phyloP scores from a whole-genome alignment of 2,329 filamentous ascomycete genomes.

The Aspergillus ochraceoroseus region DNA sequence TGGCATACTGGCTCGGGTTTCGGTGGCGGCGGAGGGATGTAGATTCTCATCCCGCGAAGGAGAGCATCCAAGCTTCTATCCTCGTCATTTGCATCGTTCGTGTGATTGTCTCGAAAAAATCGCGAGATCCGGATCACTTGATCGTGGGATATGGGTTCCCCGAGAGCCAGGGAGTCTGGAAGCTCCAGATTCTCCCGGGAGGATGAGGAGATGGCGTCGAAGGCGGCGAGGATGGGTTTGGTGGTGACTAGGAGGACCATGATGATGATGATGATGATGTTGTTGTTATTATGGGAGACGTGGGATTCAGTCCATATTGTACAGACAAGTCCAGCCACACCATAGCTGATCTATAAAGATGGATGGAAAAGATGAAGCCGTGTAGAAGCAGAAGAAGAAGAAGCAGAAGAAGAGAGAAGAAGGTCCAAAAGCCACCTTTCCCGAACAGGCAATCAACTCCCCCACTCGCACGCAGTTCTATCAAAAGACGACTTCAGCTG shows the following conservation, averaged over 20 bases:
- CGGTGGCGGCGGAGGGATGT: conserved; percentile 71
- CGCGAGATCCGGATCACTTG: conserved; percentile 39
- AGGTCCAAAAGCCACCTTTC: conserved; percentile 21
- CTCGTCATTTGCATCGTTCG: conserved; percentile 2
- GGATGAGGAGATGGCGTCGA: conserved; percentile 34
- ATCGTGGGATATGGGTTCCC: conserved; percentile 41
- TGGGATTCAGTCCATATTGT: neutral
- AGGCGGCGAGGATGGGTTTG: conserved; percentile 36
- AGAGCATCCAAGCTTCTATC: conserved; percentile 60
- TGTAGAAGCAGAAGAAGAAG: neutral
- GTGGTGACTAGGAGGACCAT: conserved; percentile 46
- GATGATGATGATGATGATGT: too few species aligned
- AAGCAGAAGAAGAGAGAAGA: neutral
- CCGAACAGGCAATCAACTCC: conserved; percentile 26
- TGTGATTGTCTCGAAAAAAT: conserved; percentile 22
- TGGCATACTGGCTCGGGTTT: conserved; percentile 68
- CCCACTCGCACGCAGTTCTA: conserved; percentile 17
- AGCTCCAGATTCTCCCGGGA: conserved; percentile 34
- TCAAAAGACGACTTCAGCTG: too few species aligned
- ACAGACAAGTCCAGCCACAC: too few species aligned
- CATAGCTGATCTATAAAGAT: too few species aligned
- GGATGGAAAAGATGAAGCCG: too few species aligned
- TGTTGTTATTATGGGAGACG: neutral
- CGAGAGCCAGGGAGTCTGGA: conserved; percentile 26
- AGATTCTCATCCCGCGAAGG: conserved; percentile 66